phyloP scores from a whole-genome alignment of 2,329 filamentous ascomycete species.

The Fusarium graminum region DNA sequence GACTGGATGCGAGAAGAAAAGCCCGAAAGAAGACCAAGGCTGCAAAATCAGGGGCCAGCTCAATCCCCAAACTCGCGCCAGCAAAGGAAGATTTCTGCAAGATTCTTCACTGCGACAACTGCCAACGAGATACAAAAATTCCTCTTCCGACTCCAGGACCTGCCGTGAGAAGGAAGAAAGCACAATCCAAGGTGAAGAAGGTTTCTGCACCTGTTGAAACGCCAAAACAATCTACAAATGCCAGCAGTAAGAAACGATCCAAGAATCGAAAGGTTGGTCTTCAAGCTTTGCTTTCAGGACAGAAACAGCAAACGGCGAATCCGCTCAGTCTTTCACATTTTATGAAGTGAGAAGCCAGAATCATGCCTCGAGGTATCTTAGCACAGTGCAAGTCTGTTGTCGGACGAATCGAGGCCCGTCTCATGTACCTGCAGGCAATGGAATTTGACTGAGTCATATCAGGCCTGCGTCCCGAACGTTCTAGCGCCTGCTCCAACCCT shows the following conservation, averaged over 20 bases:
- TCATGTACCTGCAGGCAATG: not conserved
- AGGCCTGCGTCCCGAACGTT: constrained; percentile 43
- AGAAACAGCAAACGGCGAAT: constrained; percentile 60
- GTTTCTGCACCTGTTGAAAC: constrained; percentile 24
- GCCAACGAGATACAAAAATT: constrained; percentile 59
- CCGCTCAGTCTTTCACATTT: constrained; percentile 69
- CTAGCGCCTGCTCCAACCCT: constrained; percentile 43
- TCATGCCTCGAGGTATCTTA: not conserved
- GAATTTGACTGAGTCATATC: constrained; percentile 27
- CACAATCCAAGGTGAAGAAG: constrained; percentile 40
- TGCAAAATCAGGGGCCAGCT: constrained; percentile 14
- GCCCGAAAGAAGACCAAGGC: constrained; percentile 20
- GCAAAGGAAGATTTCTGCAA: constrained; percentile 53
- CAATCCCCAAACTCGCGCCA: constrained; percentile 5
- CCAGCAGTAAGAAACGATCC: constrained; percentile 74
- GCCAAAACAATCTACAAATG: constrained; percentile 61
- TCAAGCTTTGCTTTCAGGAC: constrained; percentile 71
- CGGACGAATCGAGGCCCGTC: constrained; percentile 31
- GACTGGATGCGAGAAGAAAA: constrained; percentile 52
- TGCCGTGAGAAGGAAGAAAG: constrained; percentile 45
- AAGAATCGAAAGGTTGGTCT: constrained; percentile 75
- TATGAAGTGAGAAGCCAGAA: constrained; percentile 54
- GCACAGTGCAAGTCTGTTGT: constrained; percentile 8
- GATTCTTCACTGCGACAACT: constrained; percentile 60
- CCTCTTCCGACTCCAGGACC: constrained; percentile 56